Evolutionary conservation across 441 rosid genomes (phyloP), one percentile per base, ranked within the genome.

Genomic region (Geranium incanum): DNA sequence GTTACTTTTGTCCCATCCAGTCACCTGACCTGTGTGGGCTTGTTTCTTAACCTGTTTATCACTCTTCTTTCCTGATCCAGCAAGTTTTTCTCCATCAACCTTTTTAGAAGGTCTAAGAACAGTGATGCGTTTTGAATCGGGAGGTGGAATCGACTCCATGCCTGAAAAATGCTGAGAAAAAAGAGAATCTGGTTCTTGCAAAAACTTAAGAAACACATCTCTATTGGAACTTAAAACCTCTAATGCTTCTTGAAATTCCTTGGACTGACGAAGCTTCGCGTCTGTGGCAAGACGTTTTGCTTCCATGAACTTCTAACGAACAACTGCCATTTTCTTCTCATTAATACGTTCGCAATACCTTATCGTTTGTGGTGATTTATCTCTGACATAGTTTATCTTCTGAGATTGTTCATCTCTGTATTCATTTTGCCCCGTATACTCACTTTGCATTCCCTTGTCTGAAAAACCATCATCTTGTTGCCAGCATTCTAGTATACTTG

Each of bases 111-210:
- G 97, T 81, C 81, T 92, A 72, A 92, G 89, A 66, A 95, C 93
- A 68, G 97, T 90, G 77, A 95, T 95, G 67, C 89, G 87, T 76
- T 88, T 95, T 28, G 91, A 87, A 83, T 85, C 94, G n/a, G 87
- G 84, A 74, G 82, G 79, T 82, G 88, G 83, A 76, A 78, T 69
- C 45, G 81, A 74, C 81, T 85, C 88, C 81, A 79, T 75, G 69
- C 85, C 82, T 36, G 76, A 78, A 57, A 81, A 77, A 78, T 78
- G 84, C 79, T 81, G 87, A 69, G 89, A 85, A 80, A 85, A 78
- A 74, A 86, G 81, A 52, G 90, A 83, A 85, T 85, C 86, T 45
- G 97, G 88, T 83, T 90, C 96, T 74, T 95, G 86, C 73, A 92
- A 79, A 78, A 88, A 80, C 78, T 89, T 82, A 71, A 89, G 88